Base-by-base conservation (phyloP, 169 alveolate genomes). In the Ichthyophthirius multifiliis region DNA sequence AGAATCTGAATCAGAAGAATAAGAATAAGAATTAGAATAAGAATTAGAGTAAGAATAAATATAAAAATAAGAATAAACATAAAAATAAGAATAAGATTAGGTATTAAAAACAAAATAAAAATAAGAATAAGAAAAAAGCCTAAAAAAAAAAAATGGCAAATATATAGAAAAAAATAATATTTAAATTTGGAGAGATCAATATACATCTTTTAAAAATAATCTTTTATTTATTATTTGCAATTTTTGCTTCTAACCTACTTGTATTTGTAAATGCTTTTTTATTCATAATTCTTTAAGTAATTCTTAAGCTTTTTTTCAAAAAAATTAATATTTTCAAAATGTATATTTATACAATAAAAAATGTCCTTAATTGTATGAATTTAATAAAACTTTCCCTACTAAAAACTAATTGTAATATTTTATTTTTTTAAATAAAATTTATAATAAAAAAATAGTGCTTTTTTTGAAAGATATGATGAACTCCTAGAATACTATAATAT, bases 141-240 rank as follows among this genome's bases (percentile, higher is more conserved):
- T n/a, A n/a, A n/a, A n/a, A n/a, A n/a, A n/a, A n/a, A n/a, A n/a
- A n/a, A n/a, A n/a, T n/a, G n/a, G n/a, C n/a, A n/a, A n/a, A n/a
- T n/a, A n/a, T n/a, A n/a, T n/a, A n/a, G n/a, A n/a, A n/a, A n/a
- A n/a, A n/a, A n/a, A 55, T 27, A 55, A 55, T 10, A 27, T 55
- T 55, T 16, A 55, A 27, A 55, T 55, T 55, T 55, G 71, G 71
- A 55, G 71, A 55, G 71, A 55, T 55, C 23, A 55, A 27, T 55
- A 27, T 7, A 55, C 23, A 27, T 34, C 71, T 27, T 34, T 55
- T 3, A 55, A 55, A 55, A 55, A 55, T 55, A 55, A 55, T 5
- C 23, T 55, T 7, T n/a, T 13, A 20, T 55, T 55, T 55, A 27
- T 39, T 27, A 16, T 15, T 3, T 55, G 71, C 6, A 5, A 55